phyloP scores from a whole-genome alignment of 2,329 filamentous ascomycete genomes.

The Mycosphaerella sp. region DNA sequence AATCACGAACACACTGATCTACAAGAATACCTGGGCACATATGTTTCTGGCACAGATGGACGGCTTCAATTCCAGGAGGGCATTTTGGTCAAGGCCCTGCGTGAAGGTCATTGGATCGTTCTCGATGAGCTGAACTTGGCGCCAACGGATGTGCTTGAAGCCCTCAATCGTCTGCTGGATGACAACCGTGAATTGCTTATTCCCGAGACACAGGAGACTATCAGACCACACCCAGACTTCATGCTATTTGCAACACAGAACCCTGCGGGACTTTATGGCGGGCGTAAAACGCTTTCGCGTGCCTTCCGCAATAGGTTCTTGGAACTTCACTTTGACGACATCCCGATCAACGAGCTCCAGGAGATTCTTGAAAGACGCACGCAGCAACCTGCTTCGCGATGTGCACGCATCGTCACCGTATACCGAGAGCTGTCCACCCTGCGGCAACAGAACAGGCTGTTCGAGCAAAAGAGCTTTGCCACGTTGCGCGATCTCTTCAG shows the following conservation, averaged over 20 bases:
- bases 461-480: conserved; percentile 96
- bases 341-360: conserved; percentile 88
- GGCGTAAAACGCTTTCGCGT: conserved; percentile 83
- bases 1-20: conserved; percentile 99
- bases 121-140: conserved; percentile 96
- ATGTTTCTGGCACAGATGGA: conserved; percentile 78
- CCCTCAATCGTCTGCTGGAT: conserved; percentile 87
- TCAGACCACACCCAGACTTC: conserved; percentile 88
- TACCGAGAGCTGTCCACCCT: conserved; percentile 89
- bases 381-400: conserved; percentile 85
- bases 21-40: conserved; percentile 95
- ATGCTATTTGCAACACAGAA: conserved; percentile 99
- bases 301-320: conserved; percentile 96
- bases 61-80: conserved; percentile 89
- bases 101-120: conserved; percentile 95
- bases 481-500: conserved; percentile 92
- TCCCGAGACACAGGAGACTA: conserved; percentile 90
- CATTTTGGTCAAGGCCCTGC: conserved; percentile 82
- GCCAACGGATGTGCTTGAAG: conserved; percentile 93
- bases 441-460: conserved; percentile 82
- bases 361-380: conserved; percentile 85
- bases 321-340: conserved; percentile 96
- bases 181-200: conserved; percentile 95
- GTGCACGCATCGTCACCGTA: conserved; percentile 80
- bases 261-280: conserved; percentile 89